Percentiles rank a stretch among this genome's conserved stretches.
phyloP scores from a whole-genome alignment of 495 filamentous ascomycete species.

The Tuber umbilicatum region DNA sequence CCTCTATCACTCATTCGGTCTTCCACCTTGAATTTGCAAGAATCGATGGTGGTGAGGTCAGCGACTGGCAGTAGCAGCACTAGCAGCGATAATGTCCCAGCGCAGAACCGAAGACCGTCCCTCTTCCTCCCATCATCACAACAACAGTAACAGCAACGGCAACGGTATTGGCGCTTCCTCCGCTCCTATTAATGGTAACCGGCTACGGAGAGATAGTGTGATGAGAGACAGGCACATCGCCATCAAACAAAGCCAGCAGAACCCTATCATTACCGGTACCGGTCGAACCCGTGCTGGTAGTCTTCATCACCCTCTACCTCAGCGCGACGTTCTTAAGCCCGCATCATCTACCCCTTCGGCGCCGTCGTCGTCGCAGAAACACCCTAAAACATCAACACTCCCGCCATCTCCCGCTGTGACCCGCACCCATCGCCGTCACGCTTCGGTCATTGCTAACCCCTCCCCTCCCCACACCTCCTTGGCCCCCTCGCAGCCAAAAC shows the following conservation, averaged over 20 bases:
- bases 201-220: slow-evolving; percentile 13
- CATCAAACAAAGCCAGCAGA: not conserved
- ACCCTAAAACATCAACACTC: slow-evolving; percentile 4
- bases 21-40: not conserved
- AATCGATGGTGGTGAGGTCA: slow-evolving; percentile 21
- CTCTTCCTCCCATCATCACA: slow-evolving; percentile 12
- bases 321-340: slow-evolving; percentile 13
- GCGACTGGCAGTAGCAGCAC: slow-evolving; percentile 8
- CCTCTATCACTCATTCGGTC: not conserved
- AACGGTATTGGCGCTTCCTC: not conserved
- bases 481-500: slow-evolving; percentile 13
- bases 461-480: slow-evolving; percentile 5
- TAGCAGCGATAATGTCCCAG: slow-evolving; percentile 29
- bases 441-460: slow-evolving; percentile 16
- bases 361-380: slow-evolving; percentile 9
- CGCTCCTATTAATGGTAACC: not conserved
- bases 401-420: slow-evolving; percentile 8
- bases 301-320: slow-evolving; percentile 13
- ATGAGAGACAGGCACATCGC: slow-evolving; percentile 15
- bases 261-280: not conserved
- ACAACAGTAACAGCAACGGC: not conserved
- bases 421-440: slow-evolving; percentile 27
- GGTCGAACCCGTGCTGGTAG: slow-evolving; percentile 19
- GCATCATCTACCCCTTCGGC: slow-evolving; percentile 16
- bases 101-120: slow-evolving; percentile 27